Evolutionary conservation across 2,329 filamentous ascomycete genomes (phyloP), one percentile per base, ranked within the genome.

Genomic region (Phialocephala sp.): DNA sequence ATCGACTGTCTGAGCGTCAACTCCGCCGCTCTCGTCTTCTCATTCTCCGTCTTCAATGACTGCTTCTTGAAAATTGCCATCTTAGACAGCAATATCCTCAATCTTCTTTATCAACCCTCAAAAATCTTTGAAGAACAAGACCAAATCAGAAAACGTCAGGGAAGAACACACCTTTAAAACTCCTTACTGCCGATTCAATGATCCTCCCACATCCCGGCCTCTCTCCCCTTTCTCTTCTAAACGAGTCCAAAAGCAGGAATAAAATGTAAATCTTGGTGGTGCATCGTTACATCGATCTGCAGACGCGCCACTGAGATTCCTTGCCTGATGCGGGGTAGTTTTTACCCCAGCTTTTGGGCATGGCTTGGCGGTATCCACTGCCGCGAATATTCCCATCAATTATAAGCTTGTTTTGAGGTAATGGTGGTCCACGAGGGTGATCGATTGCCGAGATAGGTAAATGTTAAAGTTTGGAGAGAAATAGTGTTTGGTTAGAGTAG

Each of bases 1-100:
- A 92, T 81, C 14, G 89, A 92, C 72, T 91, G 83, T 60, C 87
- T 81, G 36, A 91, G 75, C 0, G 88, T 91, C 68, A 92, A 80
- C 76, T 90, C 83, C n/a, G 84, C 81, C 22, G 85, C 84, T 24
- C 78, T 81, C 3, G 85, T 87, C 62, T 83, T 78, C 63, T 80
- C 77, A 67, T 82, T 79, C 41, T 73, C 76, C 39, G 77, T 68
- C 47, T 64, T 68, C 35, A 69, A 59, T 2, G 66, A 54, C 15
- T 64, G 65, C 54, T 65, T 69, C 58, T 67, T 71, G 56, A 72
- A 67, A n/a, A 71, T 62, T 14, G 24, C 58, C 69, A 69, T 69
- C 14, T 57, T 32, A n/a, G n/a, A n/a, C n/a, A n/a, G 36, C 27
- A 57, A 32, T 12, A 32, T 15, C 50, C 12, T 54, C 50, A 35